Base-by-base conservation (phyloP, 345 rosid genomes). In the Toxicodendron radicans region DNA sequence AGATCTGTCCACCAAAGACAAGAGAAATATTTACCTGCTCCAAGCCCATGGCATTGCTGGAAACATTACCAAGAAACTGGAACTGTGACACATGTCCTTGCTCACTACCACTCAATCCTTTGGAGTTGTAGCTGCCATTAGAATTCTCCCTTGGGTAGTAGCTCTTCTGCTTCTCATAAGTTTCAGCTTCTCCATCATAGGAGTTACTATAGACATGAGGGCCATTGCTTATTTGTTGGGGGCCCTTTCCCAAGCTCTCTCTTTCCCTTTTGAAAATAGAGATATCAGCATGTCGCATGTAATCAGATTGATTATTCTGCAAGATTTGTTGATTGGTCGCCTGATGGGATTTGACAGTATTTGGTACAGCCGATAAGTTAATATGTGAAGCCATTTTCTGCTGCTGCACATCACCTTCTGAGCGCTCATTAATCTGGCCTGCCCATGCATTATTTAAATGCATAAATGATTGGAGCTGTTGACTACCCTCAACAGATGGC, bases 381-480 rank as follows among this genome's bases (percentile, higher is more conserved):
- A 4, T 59, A 61, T 33, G 64, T 23, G 70, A 76, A 64, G 57
- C 17, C 24, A 59, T 66, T 75, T 66, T 71, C 72, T 61, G 75
- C 60, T 69, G 75, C 35, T 76, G 70, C 20, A 43, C 52, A 62
- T 68, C 71, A 64, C 63, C 67, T 59, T 75, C 75, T 41, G 82
- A 32, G 66, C 68, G 82, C 59, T 73, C 76, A 71, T 78, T 75
- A 68, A 67, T 76, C 78, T 75, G 88, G 66, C 82, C 76, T 14
- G 79, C 66, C 88, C 85, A 84, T 60, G 80, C 48, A 73, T 81
- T 84, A 66, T 80, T 77, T 32, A 70, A 76, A 65, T 72, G 85
- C 64, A 82, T 59, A 38, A 72, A 75, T 45, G 76, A 52, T 63
- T 81, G 88, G 64, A 58, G 70, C 71, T 77, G 86, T 54, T 77